These are phyloP conservation scores for Akanthomyces muscarius DNA, from an alignment of 2,329 filamentous ascomycete species.

Conservation along the genomic window DNA sequence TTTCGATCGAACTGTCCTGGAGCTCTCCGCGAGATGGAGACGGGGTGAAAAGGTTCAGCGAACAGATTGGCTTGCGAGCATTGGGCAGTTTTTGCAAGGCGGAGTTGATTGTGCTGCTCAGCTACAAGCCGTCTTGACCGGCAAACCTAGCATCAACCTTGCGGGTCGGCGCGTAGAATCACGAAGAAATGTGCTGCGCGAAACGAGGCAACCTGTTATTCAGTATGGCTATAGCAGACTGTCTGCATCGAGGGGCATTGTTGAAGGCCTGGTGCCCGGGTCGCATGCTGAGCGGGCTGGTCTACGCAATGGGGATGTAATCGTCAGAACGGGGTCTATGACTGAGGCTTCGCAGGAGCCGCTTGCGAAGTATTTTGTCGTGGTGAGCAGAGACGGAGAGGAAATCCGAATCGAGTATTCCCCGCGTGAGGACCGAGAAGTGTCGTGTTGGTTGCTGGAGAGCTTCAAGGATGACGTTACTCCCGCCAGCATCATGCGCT, in stretches of 20 bases:
- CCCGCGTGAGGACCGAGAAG: slow-evolving; percentile 5
- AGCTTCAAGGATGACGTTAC: slow-evolving; percentile 17
- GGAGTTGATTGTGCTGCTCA: slow-evolving; percentile 7
- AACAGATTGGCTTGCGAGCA: slow-evolving; percentile 10
- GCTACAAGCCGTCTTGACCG: slow-evolving; percentile 4
- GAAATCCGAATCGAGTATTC: neutral
- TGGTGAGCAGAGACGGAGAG: neutral
- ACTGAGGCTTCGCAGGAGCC: neutral
- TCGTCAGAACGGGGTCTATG: neutral
- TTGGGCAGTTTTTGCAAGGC: slow-evolving; percentile 2
- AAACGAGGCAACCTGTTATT: slow-evolving; percentile 8
- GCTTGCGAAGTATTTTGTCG: slow-evolving; percentile 4
- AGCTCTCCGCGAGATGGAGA: neutral
- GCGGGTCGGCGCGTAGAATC: slow-evolving; percentile 14
- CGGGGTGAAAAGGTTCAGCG: slow-evolving; percentile 8
- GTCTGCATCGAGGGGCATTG: neutral
- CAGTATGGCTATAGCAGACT: slow-evolving; percentile 11
- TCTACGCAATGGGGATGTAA: slow-evolving; percentile 14
- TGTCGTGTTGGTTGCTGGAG: slow-evolving; percentile 15
- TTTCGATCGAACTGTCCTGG: slow-evolving; percentile 3
- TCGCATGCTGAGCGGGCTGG: slow-evolving; percentile 11
- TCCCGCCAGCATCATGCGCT: slow-evolving; percentile 11
- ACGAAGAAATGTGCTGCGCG: slow-evolving; percentile 10
- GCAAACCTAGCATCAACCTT: slow-evolving; percentile 5
- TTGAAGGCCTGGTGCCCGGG: slow-evolving; percentile 8